Evolutionary conservation across 2,329 filamentous ascomycete genomes (phyloP).

Genomic region (Diplocarpon rosae): DNA sequence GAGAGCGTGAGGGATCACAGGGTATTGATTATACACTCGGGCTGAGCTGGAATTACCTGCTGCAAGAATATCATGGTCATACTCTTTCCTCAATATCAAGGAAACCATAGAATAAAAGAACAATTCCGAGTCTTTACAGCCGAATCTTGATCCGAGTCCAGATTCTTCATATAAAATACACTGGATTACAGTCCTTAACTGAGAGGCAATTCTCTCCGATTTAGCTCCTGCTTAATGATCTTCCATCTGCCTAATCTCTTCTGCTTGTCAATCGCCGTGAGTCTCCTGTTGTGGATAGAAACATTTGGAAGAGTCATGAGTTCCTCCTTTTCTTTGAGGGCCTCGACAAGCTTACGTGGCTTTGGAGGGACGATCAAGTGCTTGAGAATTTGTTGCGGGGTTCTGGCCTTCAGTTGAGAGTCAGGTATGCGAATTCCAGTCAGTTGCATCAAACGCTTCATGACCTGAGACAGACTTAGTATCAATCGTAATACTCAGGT

Average conservation of each 20-base stretch:
- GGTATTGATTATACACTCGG: too few species aligned
- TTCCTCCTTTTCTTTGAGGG: conserved; percentile 36
- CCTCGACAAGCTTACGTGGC: conserved; percentile 51
- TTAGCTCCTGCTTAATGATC: conserved; percentile 62
- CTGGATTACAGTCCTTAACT: conserved; percentile 9
- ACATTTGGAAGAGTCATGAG: conserved; percentile 57
- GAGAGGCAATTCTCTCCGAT: conserved; percentile 48
- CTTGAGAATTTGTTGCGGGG: conserved; percentile 42
- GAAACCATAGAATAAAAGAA: too few species aligned
- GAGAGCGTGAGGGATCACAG: too few species aligned
- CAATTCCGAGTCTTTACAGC: too few species aligned
- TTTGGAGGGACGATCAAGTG: conserved; percentile 43
- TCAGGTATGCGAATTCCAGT: conserved; percentile 71
- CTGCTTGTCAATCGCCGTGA: conserved; percentile 64
- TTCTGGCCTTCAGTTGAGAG: conserved; percentile 47
- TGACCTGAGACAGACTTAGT: conserved; percentile 42
- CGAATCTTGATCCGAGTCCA: too few species aligned
- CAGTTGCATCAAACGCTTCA: conserved; percentile 71
- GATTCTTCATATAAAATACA: too few species aligned
- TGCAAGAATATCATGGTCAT: too few species aligned
- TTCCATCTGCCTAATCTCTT: conserved; percentile 66
- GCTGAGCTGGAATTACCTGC: too few species aligned
- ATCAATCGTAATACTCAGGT: not conserved
- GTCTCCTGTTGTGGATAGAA: conserved; percentile 48
- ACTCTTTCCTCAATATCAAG: too few species aligned